Evolutionary conservation across 805 yeast genomes (phyloP), one percentile per base, ranked within the genome.

Genomic region (Kockiozyma suomiensis): DNA sequence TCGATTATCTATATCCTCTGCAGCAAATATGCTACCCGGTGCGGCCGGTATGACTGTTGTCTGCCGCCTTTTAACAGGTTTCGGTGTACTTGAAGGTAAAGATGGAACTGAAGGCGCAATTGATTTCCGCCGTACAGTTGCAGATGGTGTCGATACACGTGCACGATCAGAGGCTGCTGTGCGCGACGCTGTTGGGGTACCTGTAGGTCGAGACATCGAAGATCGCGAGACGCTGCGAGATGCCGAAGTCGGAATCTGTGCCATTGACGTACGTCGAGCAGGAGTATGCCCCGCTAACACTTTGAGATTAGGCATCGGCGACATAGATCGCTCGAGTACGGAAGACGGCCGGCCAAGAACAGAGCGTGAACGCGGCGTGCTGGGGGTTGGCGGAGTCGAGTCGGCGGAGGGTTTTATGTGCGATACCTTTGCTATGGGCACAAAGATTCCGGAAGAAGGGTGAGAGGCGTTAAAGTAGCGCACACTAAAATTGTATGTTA

Each of bases 381-480:
- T 43, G 3, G 51, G 47, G 7, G 41, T 28, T 13, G 56, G 45
- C 23, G 40, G 15, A 30, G 37, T 12, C 17, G 32, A 7, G 32
- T 46, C 47, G 23, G 40, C 21, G n/a, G n/a, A n/a, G 17, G 54
- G 38, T 26, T 51, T 46, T 4, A n/a, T 40, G 10, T 12, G 17
- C 17, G 58, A 42, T 30, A 56, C 32, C 25, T 50, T 53, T 21
- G 35, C 10, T 19, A 50, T 10, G 2, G 59, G 60, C 8, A 62
- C 62, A 50, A 62, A 62, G 15, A 56, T 40, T 40, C 66, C 66
- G 2, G 66, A 62, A 4, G 40, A 45, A 6, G 50, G 49, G 17
- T 42, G 47, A 17, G 63, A 48, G 3, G 66, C 52, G 35, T 37
- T 58, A 33, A 62, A 62, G 48, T 62, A 62, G 17, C 58, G 58